A percentile compares a stretch with the other conserved stretches of the same genome.
These are phyloP conservation scores for Epichloe hybrida DNA, from an alignment of 2,329 filamentous ascomycete genomes.

Conservation along the genomic window DNA sequence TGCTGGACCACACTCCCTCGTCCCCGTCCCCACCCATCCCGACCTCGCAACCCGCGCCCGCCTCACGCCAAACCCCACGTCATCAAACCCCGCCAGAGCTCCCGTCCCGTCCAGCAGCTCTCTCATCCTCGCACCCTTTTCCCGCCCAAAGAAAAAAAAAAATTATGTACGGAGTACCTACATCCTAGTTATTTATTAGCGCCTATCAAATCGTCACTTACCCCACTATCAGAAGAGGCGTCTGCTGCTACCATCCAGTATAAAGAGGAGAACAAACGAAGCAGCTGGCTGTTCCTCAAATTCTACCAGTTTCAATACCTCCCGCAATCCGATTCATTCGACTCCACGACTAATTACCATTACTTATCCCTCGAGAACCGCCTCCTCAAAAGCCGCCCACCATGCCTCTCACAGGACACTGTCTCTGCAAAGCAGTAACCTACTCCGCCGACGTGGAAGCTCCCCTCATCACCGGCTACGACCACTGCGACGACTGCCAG, in stretches of 20 bases:
- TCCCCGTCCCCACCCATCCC: neutral
- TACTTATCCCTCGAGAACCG: too few relatives aligned
- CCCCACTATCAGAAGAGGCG: constrained; percentile 11
- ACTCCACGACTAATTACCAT: neutral
- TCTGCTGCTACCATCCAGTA: neutral
- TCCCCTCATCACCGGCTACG: constrained; percentile 46
- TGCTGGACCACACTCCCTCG: neutral
- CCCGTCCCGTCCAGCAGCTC: neutral
- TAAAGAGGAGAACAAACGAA: constrained; percentile 1
- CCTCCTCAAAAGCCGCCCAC: constrained; percentile 14
- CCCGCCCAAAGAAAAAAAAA: too few relatives aligned
- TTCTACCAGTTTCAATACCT: neutral
- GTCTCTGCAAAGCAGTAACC: constrained; percentile 57
- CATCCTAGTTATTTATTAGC: neutral
- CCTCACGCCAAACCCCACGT: constrained; percentile 8
- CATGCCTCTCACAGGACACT: constrained; percentile 57
- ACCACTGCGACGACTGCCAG: constrained; percentile 63
- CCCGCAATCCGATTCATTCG: neutral
- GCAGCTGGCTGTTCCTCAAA: constrained; percentile 1
- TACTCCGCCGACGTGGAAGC: constrained; percentile 45
- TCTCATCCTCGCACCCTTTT: neutral
- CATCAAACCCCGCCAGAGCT: constrained; percentile 15
- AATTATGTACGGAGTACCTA: neutral
- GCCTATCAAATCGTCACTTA: constrained; percentile 6
- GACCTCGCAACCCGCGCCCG: too few relatives aligned